A percentile compares a stretch with the other conserved stretches of the same genome.
phyloP scores from a whole-genome alignment of 352 stramenopile species.

The Phytophthora pinifolia region DNA sequence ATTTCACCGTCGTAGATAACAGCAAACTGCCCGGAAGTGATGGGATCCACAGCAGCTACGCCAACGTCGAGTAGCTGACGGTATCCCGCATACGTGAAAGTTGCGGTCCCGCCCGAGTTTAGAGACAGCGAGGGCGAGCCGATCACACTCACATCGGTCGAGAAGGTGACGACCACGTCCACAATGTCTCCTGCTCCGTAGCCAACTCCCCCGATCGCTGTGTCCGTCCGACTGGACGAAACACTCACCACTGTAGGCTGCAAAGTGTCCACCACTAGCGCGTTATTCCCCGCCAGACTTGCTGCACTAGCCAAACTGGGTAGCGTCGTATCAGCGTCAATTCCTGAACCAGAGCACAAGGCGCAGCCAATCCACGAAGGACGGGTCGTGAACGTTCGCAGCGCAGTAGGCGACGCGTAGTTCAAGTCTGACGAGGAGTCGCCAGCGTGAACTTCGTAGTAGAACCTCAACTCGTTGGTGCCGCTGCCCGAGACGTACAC shows the following conservation, averaged over 20 bases:
- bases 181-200: constrained; percentile 76
- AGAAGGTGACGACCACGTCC: constrained; percentile 67
- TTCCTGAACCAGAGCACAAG: constrained; percentile 17
- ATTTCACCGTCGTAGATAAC: constrained; percentile 41
- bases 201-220: constrained; percentile 22
- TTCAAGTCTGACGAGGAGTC: constrained; percentile 50
- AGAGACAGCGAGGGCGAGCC: constrained; percentile 45
- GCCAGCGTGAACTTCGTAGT: constrained; percentile 57
- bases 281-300: constrained; percentile 37
- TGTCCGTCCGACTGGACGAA: constrained; percentile 43
- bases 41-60: constrained; percentile 43
- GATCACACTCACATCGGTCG: constrained; percentile 48
- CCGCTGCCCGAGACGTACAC: constrained; percentile 48
- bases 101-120: constrained; percentile 49
- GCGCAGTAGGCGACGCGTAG: constrained; percentile 45
- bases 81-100: constrained; percentile 51
- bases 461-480: constrained; percentile 53
- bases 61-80: constrained; percentile 72
- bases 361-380: constrained; percentile 28
- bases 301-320: constrained; percentile 18
- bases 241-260: constrained; percentile 43
- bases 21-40: constrained; percentile 68
- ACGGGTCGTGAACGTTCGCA: constrained; percentile 33
- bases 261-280: constrained; percentile 45
- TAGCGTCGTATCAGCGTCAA: constrained; percentile 45